These are phyloP conservation scores for Gymnopilus dilepis DNA, from an alignment of 768 basidiomycete species.

Conservation along the genomic window DNA sequence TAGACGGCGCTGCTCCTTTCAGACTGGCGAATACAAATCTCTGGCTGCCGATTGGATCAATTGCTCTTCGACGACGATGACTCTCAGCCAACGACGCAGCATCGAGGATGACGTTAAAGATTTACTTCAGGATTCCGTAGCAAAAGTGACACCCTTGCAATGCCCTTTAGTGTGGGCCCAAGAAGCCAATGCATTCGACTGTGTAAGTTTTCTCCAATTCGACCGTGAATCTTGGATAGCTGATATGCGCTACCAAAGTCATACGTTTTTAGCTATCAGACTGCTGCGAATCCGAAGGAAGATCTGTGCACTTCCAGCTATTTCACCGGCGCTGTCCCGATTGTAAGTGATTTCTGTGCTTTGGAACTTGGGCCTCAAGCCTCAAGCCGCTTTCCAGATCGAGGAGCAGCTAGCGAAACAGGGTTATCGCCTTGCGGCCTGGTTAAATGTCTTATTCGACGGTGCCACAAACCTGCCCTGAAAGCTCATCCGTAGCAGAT, in stretches of 20 bases:
- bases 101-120: slow-evolving; percentile 38
- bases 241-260: slow-evolving; percentile 34
- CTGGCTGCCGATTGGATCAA: slow-evolving; percentile 41
- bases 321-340: slow-evolving; percentile 8
- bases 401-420: slow-evolving; percentile 52
- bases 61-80: slow-evolving; percentile 42
- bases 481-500: too few relatives aligned
- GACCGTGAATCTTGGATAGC: neutral
- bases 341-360: neutral
- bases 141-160: slow-evolving; percentile 40
- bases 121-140: slow-evolving; percentile 33
- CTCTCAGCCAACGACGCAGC: slow-evolving; percentile 28
- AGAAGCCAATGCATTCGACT: slow-evolving; percentile 51
- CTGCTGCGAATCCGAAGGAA: slow-evolving; percentile 30
- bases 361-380: neutral
- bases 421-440: slow-evolving; percentile 54
- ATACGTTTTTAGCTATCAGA: slow-evolving; percentile 45
- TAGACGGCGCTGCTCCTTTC: neutral
- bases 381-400: slow-evolving; percentile 32
- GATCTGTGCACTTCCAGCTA: slow-evolving; percentile 49
- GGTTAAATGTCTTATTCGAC: slow-evolving; percentile 55
- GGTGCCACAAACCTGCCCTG: slow-evolving; percentile 42
- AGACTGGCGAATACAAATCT: slow-evolving; percentile 40
- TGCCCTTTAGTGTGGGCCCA: slow-evolving; percentile 55
- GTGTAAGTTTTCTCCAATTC: slow-evolving; percentile 33